phyloP scores from a whole-genome alignment of 768 basidiomycete species.

The Pisolithus sp. region DNA sequence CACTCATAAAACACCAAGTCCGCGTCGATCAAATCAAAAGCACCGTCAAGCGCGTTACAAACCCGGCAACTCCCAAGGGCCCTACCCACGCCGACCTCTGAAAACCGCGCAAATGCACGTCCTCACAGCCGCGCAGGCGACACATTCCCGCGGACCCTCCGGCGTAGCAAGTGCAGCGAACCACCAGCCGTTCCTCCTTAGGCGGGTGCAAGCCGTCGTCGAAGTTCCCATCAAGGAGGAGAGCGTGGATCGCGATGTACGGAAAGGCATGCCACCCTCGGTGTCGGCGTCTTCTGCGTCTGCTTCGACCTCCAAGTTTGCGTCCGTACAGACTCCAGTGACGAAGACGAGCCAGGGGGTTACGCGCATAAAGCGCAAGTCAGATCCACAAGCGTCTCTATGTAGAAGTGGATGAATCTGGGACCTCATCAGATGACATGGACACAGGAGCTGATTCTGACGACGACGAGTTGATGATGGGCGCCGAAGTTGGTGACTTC shows the following conservation, averaged over 20 bases:
- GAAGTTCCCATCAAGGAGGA: slow-evolving; percentile 62
- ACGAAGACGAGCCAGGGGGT: slow-evolving; percentile 1
- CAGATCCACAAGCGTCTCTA: slow-evolving; percentile 19
- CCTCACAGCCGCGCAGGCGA: slow-evolving; percentile 13
- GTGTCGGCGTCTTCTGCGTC: slow-evolving; percentile 11
- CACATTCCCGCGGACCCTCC: not conserved
- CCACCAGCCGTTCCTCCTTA: slow-evolving; percentile 36
- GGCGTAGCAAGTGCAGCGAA: slow-evolving; percentile 9
- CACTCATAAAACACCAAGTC: slow-evolving; percentile 28
- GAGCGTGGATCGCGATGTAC: slow-evolving; percentile 38
- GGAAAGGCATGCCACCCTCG: slow-evolving; percentile 1
- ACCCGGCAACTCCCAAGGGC: slow-evolving; percentile 5
- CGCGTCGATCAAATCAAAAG: slow-evolving; percentile 23
- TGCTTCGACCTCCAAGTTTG: slow-evolving; percentile 9
- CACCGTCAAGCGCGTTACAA: slow-evolving; percentile 5
- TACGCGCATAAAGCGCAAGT: slow-evolving; percentile 17
- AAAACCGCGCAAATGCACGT: slow-evolving; percentile 22
- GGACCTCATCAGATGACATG: slow-evolving; percentile 15
- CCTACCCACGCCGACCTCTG: slow-evolving; percentile 27
- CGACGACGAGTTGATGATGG: slow-evolving; percentile 59
- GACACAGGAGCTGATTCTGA: slow-evolving; percentile 29
- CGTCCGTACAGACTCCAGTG: slow-evolving; percentile 3
- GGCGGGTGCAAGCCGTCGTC: slow-evolving; percentile 55
- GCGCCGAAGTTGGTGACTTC: slow-evolving; percentile 40
- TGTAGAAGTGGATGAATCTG: slow-evolving; percentile 28